Evolutionary conservation across 2,329 filamentous ascomycete genomes (phyloP), one percentile per base, ranked within the genome.

Genomic region (Hyphodiscus sp.): DNA sequence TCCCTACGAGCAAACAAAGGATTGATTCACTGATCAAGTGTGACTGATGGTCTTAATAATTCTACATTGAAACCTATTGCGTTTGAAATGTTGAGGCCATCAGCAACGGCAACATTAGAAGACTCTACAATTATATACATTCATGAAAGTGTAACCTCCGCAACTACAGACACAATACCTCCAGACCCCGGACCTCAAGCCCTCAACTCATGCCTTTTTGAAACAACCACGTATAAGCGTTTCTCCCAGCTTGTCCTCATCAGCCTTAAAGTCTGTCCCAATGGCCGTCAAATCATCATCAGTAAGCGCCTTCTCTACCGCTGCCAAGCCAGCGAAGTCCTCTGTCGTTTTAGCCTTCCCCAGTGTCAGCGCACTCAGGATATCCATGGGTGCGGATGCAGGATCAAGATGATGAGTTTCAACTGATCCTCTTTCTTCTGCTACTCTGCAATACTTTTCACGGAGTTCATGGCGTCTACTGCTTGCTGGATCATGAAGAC

Each of bases 311-410:
- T 47, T 45, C 38, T 50, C 26, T 29, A 46, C 41, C 30, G 50
- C 23, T 16, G 50, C 54, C 30, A 53, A 18, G 9, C 20, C 20
- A 15, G 20, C 52, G 47, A 55, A 51, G 30, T 55, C 49, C 18
- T 46, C 45, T 38, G 44, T 23, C 33, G 23, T 47, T 23, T 45
- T 48, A 16, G 20, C 42, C 20, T n/a, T 30, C 23, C 44, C 52
- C 20, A 26, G 30, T 11, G 38, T 49, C 18, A 57, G 3, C 64
- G 18, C 55, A 61, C 61, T 59, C 0, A 67, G 33, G 8, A 68
- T 63, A 0, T 59, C 61, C 58, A 68, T 65, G 1, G 61, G 63
- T 0, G 67, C 67, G 3, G 56, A 63, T 2, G 33, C 20, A 78
- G 59, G 15, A 74, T 69, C 29, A 51, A 47, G 13, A 66, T 15